phyloP scores from a whole-genome alignment of 352 stramenopile genomes.

The Phytophthora quininea region DNA sequence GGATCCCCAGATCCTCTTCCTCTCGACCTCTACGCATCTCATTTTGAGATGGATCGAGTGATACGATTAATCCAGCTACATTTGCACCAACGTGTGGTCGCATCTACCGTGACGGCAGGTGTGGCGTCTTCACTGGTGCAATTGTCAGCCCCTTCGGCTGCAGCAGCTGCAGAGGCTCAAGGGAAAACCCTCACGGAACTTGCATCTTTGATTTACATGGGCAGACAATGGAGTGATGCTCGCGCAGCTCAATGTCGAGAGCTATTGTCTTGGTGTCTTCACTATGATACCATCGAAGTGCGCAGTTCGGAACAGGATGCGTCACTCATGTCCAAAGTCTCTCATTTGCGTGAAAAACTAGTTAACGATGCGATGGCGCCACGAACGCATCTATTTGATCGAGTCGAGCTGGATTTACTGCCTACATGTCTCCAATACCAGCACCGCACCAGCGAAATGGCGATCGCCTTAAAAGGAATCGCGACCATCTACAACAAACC shows the following conservation, averaged over 20 bases:
- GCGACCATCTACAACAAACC: conserved; percentile 18
- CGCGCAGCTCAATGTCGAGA: conserved; percentile 38
- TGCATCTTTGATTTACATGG: conserved; percentile 40
- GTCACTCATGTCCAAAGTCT: conserved; percentile 15
- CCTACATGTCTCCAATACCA: conserved; percentile 22
- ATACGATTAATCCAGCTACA: conserved; percentile 40
- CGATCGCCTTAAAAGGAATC: conserved; percentile 13
- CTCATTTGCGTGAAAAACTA: conserved; percentile 37
- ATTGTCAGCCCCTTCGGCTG: conserved; percentile 13
- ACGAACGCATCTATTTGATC: conserved; percentile 15
- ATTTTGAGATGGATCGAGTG: conserved; percentile 45
- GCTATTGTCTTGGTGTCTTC: conserved; percentile 43
- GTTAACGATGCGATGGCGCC: conserved; percentile 15
- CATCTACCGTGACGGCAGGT: conserved; percentile 22
- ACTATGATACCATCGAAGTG: conserved; percentile 23
- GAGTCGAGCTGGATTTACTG: conserved; percentile 24
- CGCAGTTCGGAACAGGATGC: conserved; percentile 24
- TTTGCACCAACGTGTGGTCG: conserved; percentile 28
- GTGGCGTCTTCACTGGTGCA: conserved; percentile 15
- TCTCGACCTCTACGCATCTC: conserved; percentile 46
- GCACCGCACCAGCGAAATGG: conserved; percentile 4
- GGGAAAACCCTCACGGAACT: conserved; percentile 34
- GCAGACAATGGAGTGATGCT: conserved; percentile 23
- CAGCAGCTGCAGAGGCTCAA: conserved; percentile 13
- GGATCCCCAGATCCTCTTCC: conserved; percentile 12